A percentile compares a stretch with the other conserved stretches of the same genome.
phyloP scores from a whole-genome alignment of 495 filamentous ascomycete genomes.

The Penicillium odoratum region DNA sequence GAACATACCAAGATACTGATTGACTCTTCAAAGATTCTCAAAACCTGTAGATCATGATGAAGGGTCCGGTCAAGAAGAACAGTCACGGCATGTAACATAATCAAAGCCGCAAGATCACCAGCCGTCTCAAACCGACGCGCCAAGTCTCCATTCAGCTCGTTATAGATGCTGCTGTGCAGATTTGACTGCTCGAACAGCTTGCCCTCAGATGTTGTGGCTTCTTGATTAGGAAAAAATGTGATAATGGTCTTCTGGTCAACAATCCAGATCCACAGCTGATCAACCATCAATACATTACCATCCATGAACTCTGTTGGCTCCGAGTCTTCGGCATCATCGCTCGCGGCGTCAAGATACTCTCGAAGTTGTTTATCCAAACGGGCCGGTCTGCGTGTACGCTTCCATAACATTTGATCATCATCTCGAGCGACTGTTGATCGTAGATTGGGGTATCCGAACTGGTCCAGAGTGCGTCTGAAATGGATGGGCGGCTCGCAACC shows the following conservation, averaged over 20 bases:
- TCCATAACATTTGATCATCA: constrained; percentile 71
- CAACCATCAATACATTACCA: constrained; percentile 67
- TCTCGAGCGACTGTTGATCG: constrained; percentile 62
- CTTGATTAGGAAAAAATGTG: constrained; percentile 58
- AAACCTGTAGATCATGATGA: constrained; percentile 61
- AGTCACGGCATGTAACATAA: constrained; percentile 61
- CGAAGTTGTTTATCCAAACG: constrained; percentile 30
- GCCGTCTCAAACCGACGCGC: constrained; percentile 63
- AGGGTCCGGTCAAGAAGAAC: constrained; percentile 60
- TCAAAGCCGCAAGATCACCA: constrained; percentile 61
- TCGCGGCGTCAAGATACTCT: constrained; percentile 20
- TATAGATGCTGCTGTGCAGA: constrained; percentile 63
- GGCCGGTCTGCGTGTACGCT: constrained; percentile 55
- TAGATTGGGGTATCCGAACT: constrained; percentile 65
- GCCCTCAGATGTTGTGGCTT: constrained; percentile 48
- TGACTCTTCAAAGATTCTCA: constrained; percentile 67
- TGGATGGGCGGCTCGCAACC: constrained; percentile 65
- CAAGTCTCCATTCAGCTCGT: constrained; percentile 67
- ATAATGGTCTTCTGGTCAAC: constrained; percentile 59
- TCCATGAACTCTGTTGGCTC: constrained; percentile 44
- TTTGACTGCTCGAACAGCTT: constrained; percentile 62
- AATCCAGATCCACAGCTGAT: constrained; percentile 70
- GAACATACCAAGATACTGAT: constrained; percentile 58
- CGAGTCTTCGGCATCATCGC: constrained; percentile 16
- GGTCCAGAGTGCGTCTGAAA: constrained; percentile 63